phyloP scores from a whole-genome alignment of 148 eudicot genomes.

The Rhododendron ferrugineum region DNA sequence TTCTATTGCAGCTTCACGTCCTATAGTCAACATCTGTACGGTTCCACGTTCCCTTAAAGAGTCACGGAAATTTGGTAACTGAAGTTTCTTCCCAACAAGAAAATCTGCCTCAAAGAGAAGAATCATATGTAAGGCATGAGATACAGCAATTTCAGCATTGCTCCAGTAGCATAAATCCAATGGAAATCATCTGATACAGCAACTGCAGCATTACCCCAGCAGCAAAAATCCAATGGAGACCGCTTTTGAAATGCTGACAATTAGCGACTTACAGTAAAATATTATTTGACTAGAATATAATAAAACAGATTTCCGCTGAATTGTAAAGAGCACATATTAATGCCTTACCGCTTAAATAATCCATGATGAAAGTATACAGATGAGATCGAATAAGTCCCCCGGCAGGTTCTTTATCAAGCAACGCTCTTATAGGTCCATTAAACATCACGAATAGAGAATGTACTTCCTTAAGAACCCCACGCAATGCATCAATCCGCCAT shows the following conservation, averaged over 20 bases:
- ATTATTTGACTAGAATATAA: constrained; percentile 30
- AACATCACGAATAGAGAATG: constrained; percentile 89
- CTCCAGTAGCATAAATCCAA: constrained; percentile 59
- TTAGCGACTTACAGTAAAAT: constrained; percentile 70
- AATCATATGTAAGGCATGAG: constrained; percentile 45
- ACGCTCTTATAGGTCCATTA: constrained; percentile 67
- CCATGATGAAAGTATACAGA: constrained; percentile 66
- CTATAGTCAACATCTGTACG: constrained; percentile 85
- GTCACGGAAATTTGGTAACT: constrained; percentile 83
- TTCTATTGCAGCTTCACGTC: constrained; percentile 96
- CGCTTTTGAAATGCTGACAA: constrained; percentile 94
- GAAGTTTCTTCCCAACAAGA: constrained; percentile 65
- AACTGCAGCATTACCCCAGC: constrained; percentile 97
- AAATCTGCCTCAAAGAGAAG: constrained; percentile 95
- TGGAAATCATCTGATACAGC: constrained; percentile 55
- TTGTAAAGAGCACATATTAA: not conserved
- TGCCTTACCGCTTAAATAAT: constrained; percentile 77
- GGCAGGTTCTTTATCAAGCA: constrained; percentile 76
- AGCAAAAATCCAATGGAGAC: constrained; percentile 87
- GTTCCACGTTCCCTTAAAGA: constrained; percentile 86
- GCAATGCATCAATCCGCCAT: constrained; percentile 81
- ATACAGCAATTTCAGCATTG: constrained; percentile 59
- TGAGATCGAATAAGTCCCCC: constrained; percentile 73
- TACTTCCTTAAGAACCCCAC: constrained; percentile 79
- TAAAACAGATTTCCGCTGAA: constrained; percentile 15